Percentiles rank a stretch among this genome's conserved stretches.
Evolutionary conservation across 148 eudicot genomes (phyloP).

Genomic region (Arbutus unedo): DNA sequence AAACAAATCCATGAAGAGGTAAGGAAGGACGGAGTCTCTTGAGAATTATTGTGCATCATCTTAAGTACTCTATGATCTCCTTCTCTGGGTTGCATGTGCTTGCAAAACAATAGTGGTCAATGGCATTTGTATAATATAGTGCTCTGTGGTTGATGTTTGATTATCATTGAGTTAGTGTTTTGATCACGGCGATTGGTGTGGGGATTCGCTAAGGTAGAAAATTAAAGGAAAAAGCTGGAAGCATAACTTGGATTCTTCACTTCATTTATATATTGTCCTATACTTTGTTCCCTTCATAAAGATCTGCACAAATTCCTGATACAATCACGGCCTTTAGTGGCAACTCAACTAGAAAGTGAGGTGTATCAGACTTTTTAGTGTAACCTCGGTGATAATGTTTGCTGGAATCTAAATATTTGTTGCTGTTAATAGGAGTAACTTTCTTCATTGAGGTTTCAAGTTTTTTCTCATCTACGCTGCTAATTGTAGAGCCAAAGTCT

Average conservation of each 20-base stretch:
- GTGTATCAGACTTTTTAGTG: not conserved
- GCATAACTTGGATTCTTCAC: not conserved
- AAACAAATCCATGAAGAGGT: conserved; percentile 78
- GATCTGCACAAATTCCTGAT: not conserved
- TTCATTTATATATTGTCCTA: not conserved
- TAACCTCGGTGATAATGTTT: not conserved
- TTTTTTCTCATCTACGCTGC: not conserved
- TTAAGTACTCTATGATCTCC: not conserved
- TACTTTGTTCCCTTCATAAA: not conserved
- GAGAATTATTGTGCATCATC: not conserved
- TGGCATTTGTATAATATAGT: not conserved
- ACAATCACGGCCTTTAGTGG: not conserved
- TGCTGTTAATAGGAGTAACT: not conserved
- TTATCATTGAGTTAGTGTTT: not conserved
- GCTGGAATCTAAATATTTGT: not conserved
- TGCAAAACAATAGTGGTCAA: not conserved
- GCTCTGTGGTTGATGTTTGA: not conserved
- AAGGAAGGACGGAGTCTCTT: conserved; percentile 9
- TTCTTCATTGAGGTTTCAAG: not conserved
- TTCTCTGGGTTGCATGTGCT: not conserved
- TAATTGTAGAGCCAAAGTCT: not conserved
- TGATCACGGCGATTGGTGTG: not conserved
- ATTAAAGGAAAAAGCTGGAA: not conserved
- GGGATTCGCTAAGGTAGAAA: not conserved
- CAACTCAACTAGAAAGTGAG: not conserved